Conservation (phyloP, 192 early-diverging fungal species). For the Pilobolus umbonatus region DNA sequence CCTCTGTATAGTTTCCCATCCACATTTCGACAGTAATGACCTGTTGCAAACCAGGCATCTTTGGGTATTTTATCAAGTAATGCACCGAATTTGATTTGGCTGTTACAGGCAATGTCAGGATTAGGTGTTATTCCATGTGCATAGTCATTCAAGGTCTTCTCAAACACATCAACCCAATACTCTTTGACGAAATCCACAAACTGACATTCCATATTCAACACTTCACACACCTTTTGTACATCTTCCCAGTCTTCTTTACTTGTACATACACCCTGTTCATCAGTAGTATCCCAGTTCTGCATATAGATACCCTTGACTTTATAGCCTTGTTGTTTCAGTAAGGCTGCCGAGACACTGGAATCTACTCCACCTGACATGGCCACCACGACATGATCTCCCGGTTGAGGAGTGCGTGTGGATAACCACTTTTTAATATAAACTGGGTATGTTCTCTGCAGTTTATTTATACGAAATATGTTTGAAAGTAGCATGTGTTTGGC, state of each 20-base stretch:
- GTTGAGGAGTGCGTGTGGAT: neutral
- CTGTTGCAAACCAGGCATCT: slow-evolving; percentile 38
- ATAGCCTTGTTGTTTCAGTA: slow-evolving; percentile 64
- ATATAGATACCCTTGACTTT: slow-evolving; percentile 81
- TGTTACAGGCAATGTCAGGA: slow-evolving; percentile 89
- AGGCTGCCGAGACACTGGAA: slow-evolving; percentile 77
- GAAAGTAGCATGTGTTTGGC: no score
- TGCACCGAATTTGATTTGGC: slow-evolving; percentile 90
- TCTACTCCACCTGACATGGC: slow-evolving; percentile 96
- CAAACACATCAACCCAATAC: slow-evolving; percentile 91
- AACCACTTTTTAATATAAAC: neutral
- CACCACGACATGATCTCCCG: slow-evolving; percentile 53
- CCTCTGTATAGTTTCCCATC: slow-evolving; percentile 37
- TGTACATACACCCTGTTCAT: slow-evolving; percentile 74
- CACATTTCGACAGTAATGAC: slow-evolving; percentile 53
- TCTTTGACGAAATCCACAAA: slow-evolving; percentile 76
- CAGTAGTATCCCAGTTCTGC: slow-evolving; percentile 91
- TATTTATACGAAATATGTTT: no score
- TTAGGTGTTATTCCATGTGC: slow-evolving; percentile 77
- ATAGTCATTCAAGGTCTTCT: slow-evolving; percentile 71
- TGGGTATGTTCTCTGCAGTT: no score
- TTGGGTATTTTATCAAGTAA: slow-evolving; percentile 51
- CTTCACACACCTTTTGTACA: slow-evolving; percentile 64
- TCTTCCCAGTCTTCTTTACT: slow-evolving; percentile 73
- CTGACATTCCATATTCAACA: slow-evolving; percentile 59